Percentiles rank a stretch among this genome's conserved stretches.
Evolutionary conservation across 257 asterid genomes (phyloP).

Genomic region (Salvia splendens): DNA sequence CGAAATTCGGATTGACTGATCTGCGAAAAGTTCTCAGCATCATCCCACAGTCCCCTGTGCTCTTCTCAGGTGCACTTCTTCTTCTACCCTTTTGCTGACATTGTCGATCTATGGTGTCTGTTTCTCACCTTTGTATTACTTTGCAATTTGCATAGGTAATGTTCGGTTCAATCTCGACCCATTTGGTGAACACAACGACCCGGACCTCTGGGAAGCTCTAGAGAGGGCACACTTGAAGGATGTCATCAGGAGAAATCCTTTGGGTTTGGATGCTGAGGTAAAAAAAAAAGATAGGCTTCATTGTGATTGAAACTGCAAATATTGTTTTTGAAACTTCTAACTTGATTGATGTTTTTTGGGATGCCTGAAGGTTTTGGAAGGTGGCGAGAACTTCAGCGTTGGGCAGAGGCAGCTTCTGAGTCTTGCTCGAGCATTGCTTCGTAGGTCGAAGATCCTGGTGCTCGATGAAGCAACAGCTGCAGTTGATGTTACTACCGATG

Average conservation of each 20-base stretch:
- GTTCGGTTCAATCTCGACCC: constrained; percentile 92
- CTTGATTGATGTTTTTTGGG: constrained; percentile 3
- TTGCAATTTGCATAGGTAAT: constrained; percentile 47
- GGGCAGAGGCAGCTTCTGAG: constrained; percentile 85
- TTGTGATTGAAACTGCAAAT: background rate
- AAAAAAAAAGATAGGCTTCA: background rate
- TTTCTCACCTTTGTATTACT: constrained; percentile 4
- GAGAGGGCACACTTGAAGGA: constrained; percentile 84
- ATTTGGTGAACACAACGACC: constrained; percentile 73
- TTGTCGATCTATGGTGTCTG: background rate
- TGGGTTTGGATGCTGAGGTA: constrained; percentile 91
- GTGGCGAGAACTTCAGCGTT: constrained; percentile 86
- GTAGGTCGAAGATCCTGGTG: constrained; percentile 79
- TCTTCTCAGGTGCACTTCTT: constrained; percentile 61
- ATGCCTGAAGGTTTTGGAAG: constrained; percentile 67
- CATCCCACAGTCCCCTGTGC: constrained; percentile 85
- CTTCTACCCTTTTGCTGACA: constrained; percentile 3
- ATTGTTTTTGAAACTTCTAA: background rate
- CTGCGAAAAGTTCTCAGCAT: constrained; percentile 66
- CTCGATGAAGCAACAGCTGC: constrained; percentile 93
- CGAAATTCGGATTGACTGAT: constrained; percentile 64
- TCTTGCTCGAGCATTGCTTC: constrained; percentile 80
- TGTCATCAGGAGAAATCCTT: constrained; percentile 62
- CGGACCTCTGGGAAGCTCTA: constrained; percentile 87
- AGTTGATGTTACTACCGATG: constrained; percentile 85